Evolutionary conservation across 495 filamentous ascomycete genomes (phyloP).

Genomic region (Physcia stellaris): DNA sequence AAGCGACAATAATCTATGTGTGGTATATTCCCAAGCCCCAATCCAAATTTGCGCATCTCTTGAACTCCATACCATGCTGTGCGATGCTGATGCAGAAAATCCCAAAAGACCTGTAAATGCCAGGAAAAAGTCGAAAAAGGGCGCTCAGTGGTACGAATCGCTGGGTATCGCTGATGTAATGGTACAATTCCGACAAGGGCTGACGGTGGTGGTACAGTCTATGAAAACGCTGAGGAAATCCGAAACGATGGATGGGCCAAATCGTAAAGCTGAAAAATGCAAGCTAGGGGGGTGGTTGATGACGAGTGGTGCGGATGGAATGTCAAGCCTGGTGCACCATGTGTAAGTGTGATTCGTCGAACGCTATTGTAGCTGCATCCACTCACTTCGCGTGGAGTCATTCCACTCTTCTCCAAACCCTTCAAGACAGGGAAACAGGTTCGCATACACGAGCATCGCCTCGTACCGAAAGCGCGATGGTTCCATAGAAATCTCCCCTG

Average conservation of each 20-base stretch:
- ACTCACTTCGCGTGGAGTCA: conserved; percentile 17
- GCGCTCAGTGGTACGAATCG: conserved; percentile 11
- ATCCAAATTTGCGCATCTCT: too few species aligned
- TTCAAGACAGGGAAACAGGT: too few species aligned
- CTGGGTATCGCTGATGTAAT: conserved; percentile 10
- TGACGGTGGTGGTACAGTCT: conserved; percentile 12
- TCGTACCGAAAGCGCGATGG: conserved; percentile 17
- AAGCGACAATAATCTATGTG: conserved; percentile 16
- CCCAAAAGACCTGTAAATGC: too few species aligned
- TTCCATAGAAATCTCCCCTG: conserved; percentile 13
- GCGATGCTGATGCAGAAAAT: too few species aligned
- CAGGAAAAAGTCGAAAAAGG: conserved; percentile 1
- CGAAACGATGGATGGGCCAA: conserved; percentile 4
- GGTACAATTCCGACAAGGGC: conserved; percentile 11
- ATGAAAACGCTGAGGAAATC: conserved; percentile 8
- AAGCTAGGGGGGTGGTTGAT: conserved; percentile 5
- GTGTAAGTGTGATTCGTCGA: conserved; percentile 17
- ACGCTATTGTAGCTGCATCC: conserved; percentile 14
- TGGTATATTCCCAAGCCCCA: conserved; percentile 16
- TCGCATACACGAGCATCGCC: not conserved
- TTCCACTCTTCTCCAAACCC: conserved; percentile 9
- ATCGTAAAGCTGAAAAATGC: conserved; percentile 3
- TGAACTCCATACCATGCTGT: too few species aligned
- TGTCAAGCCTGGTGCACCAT: conserved; percentile 6
- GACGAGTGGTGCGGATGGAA: conserved; percentile 15